These are phyloP conservation scores for Aspergillus fructus DNA, from an alignment of 2,329 filamentous ascomycete genomes.

Conservation along the genomic window DNA sequence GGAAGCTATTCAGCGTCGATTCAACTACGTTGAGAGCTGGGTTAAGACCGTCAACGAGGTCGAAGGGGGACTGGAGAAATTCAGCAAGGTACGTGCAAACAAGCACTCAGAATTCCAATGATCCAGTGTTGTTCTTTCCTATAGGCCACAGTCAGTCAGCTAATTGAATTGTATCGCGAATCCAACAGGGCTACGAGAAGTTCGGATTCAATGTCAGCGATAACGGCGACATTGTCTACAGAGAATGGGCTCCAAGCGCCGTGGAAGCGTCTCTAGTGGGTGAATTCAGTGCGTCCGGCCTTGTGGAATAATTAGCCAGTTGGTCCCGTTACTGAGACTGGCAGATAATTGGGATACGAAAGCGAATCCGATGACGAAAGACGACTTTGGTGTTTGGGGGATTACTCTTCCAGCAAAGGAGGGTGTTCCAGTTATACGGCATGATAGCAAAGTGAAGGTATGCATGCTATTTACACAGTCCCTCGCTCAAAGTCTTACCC, in stretches of 20 bases:
- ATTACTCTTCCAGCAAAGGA: slow-evolving; percentile 71
- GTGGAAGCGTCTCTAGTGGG: slow-evolving; percentile 81
- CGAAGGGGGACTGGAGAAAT: slow-evolving; percentile 89
- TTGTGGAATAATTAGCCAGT: slow-evolving; percentile 2
- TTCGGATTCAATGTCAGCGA: slow-evolving; percentile 81
- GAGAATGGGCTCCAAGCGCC: slow-evolving; percentile 96
- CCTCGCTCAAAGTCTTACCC: neutral
- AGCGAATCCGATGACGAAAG: slow-evolving; percentile 83
- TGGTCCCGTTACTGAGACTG: slow-evolving; percentile 25
- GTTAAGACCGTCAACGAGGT: slow-evolving; percentile 76
- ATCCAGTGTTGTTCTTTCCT: neutral
- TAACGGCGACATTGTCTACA: slow-evolving; percentile 83
- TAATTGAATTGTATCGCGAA: neutral
- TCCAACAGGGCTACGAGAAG: slow-evolving; percentile 71
- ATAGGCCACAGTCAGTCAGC: neutral
- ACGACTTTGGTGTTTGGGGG: slow-evolving; percentile 83
- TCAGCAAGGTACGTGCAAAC: slow-evolving; percentile 66
- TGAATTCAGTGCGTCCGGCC: slow-evolving; percentile 74
- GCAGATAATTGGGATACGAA: slow-evolving; percentile 81
- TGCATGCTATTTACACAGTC: slow-evolving; percentile 15
- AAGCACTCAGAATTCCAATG: neutral
- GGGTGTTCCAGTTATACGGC: slow-evolving; percentile 76
- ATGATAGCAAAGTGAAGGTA: slow-evolving; percentile 97
- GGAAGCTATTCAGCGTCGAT: slow-evolving; percentile 73
- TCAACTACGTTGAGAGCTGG: slow-evolving; percentile 78